Evolutionary conservation across 2,329 filamentous ascomycete genomes (phyloP).

Genomic region (Setomelanomma holmii): DNA sequence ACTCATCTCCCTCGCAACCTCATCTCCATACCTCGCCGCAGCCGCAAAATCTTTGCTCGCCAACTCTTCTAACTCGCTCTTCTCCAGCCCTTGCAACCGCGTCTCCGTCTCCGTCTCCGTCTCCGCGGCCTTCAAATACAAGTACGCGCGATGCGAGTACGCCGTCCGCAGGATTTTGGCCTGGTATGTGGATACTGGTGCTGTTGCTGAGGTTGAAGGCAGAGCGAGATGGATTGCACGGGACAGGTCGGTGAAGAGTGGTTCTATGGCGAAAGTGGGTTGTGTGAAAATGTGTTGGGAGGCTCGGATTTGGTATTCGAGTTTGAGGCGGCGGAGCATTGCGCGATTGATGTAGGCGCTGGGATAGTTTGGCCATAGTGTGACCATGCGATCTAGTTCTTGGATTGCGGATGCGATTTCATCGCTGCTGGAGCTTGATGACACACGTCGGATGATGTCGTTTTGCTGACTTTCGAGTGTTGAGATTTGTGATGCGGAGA

Average conservation of each 20-base stretch:
- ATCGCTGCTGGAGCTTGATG: constrained; percentile 17
- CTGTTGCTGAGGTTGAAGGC: constrained; percentile 50
- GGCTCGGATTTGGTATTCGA: constrained; percentile 41
- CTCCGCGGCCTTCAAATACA: constrained; percentile 51
- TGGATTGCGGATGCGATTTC: constrained; percentile 26
- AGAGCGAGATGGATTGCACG: constrained; percentile 64
- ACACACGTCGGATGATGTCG: constrained; percentile 51
- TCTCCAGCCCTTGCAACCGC: constrained; percentile 40
- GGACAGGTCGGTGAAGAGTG: constrained; percentile 45
- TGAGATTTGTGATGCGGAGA: constrained; percentile 47
- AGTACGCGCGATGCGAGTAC: constrained; percentile 70
- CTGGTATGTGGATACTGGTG: constrained; percentile 65
- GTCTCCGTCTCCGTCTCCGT: constrained; percentile 44
- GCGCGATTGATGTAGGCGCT: constrained; percentile 78
- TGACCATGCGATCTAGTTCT: constrained; percentile 64
- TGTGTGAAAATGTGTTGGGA: constrained; percentile 23
- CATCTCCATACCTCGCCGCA: constrained; percentile 64
- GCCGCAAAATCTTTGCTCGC: constrained; percentile 63
- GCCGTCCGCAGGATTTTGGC: constrained; percentile 72
- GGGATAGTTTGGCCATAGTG: constrained; percentile 69
- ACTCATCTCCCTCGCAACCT: constrained; percentile 63
- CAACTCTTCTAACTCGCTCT: constrained; percentile 60
- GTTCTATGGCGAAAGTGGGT: constrained; percentile 13
- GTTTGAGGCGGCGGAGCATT: constrained; percentile 68
- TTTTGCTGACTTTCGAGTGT: constrained; percentile 52